Evolutionary conservation across 2,329 filamentous ascomycete genomes (phyloP), one percentile per base, ranked within the genome.

Genomic region (Achaetomium macrosporum): DNA sequence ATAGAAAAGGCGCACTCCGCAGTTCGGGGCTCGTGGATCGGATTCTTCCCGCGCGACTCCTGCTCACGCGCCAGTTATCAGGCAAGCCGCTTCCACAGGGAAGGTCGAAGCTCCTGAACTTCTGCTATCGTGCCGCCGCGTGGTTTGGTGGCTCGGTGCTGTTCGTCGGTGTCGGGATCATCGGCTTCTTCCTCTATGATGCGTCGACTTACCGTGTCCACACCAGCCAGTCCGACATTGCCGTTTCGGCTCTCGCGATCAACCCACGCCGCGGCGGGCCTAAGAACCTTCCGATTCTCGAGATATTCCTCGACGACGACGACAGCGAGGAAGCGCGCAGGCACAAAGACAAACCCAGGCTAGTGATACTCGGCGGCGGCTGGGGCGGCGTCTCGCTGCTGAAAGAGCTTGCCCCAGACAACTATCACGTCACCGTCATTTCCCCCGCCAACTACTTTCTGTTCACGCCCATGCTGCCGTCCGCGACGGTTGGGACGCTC

Each of bases 391-490:
- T 99, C 56, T 89, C 92, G 5, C 74, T 99, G 54, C 73, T 99
- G 61, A 99, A 99, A 73, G 86, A 89, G 57, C 72, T 99, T 57
- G 87, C 92, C 57, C 85, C 90, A 0, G 89, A 91, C 12, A 89
- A 96, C 63, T 99, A 96, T 67, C 91, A 99, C 69, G 85, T 99
- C 61, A 97, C 92, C 5, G 87, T 99, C 37, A 86, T 99, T 41
- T 95, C 90, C 12, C 92, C 93, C 0, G 87, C 87, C 35, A 97
- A 97, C 65, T 96, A 97, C 73, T 99, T 99, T 72, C 74, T 99
- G 31, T 99, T 99, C 70, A 99, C 93, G 2, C 93, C 93, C 0
- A 97, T 99, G 91, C 77, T 99, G 41, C 93, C 93, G 1, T 96
- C 90, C 33, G 95, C 93, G 8, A 99, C 95, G 0, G 93, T 99